Base-by-base conservation (phyloP, 805 yeast species). In the Ogataea saltuana region DNA sequence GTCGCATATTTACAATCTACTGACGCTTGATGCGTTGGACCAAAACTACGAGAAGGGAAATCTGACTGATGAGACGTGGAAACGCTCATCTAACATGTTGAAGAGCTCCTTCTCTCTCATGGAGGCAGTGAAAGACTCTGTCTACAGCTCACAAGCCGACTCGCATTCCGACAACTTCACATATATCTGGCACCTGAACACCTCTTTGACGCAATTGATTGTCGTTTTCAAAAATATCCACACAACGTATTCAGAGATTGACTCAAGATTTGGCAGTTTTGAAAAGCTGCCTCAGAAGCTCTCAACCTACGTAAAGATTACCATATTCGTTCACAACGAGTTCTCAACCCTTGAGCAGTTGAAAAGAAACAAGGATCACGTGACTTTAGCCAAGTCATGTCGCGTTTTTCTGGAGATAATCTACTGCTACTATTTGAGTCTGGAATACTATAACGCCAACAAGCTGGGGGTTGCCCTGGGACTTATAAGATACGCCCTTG, bases 391-490 rank as follows among this genome's bases (percentile, higher is more conserved):
- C 15, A 33, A 16, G 29, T 33, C 13, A 19, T 48, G 16, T 28
- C 41, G 17, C 13, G 29, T 3, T 54, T 49, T 32, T 27, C 30
- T 58, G 7, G 58, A 60, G 15, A 35, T 55, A 8, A 11, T 56
- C 4, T 56, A 50, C 13, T 56, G 62, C 31, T 61, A 58, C 45
- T 63, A 56, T 31, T 34, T 46, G 18, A 46, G 55, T 18, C 34
- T 62, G n/a, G 51, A 55, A n/a, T 37, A 50, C 20, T 62, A 61
- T 42, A 48, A 47, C 37, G 49, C 52, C 12, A 44, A 52, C 27
- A 46, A 56, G 19, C 13, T 59, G 5, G 67, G 66, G 2, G 20
- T 52, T 12, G 42, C 64, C 1, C 34, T 60, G 8, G 60, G 64
- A 4, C 43, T 61, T n/a, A 44, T 54, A 13, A 51, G 53, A 22